Conservation (phyloP, 1,139 yeast genomes). For the Yamadazyma atmosphaerica region DNA sequence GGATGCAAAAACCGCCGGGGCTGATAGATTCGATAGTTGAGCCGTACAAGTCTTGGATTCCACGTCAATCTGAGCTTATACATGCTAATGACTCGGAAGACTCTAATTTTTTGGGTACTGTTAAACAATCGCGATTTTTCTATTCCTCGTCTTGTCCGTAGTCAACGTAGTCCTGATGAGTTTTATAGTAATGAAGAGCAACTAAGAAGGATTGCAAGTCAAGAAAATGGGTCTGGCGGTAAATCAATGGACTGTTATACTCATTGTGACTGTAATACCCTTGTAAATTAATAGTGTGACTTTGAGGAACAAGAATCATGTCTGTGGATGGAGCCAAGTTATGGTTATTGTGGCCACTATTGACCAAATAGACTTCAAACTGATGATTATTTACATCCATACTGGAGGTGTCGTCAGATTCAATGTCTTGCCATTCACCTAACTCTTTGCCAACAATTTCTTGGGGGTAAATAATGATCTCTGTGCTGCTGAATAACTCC, state of each 20-base stretch:
- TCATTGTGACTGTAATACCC: conserved; percentile 1
- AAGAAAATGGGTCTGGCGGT: too few relatives aligned
- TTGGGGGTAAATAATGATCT: not conserved
- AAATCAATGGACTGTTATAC: not conserved
- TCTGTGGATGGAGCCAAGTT: conserved; percentile 1
- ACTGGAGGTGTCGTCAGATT: not conserved
- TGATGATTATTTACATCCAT: not conserved
- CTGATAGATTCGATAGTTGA: not conserved
- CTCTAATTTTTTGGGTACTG: not conserved
- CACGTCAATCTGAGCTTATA: not conserved
- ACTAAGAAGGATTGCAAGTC: not conserved
- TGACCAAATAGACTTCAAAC: not conserved
- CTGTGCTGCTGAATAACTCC: not conserved
- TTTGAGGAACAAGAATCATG: not conserved
- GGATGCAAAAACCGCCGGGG: not conserved
- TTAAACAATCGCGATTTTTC: not conserved
- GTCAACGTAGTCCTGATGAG: not conserved
- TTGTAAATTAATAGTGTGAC: not conserved
- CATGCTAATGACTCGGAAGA: not conserved
- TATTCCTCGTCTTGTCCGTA: not conserved
- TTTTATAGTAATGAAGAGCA: not conserved
- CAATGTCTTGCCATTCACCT: not conserved
- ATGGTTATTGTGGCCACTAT: not conserved
- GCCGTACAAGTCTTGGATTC: not conserved
- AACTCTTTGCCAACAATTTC: not conserved